Percentiles rank a stretch among this genome's conserved stretches.
Conservation (phyloP, 1,139 yeast species). For the Pichia norvegensis region DNA sequence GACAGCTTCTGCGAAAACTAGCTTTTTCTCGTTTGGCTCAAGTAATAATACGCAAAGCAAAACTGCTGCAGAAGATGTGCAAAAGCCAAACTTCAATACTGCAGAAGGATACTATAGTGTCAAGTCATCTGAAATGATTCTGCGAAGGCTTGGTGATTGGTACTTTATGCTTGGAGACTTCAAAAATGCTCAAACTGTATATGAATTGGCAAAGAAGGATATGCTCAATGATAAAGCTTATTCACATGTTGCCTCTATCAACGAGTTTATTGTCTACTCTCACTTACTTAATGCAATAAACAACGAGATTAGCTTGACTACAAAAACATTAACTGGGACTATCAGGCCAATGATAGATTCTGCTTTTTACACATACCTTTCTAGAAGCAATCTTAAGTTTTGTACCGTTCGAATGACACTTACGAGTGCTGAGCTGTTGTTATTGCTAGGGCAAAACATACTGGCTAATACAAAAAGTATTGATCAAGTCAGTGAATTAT, state of each 20-base stretch:
- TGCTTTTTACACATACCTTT: constrained; percentile 52
- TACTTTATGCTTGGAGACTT: constrained; percentile 83
- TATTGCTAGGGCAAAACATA: constrained; percentile 32
- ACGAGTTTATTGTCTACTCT: constrained; percentile 80
- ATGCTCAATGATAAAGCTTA: constrained; percentile 74
- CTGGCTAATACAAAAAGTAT: constrained; percentile 9
- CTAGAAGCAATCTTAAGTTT: constrained; percentile 56
- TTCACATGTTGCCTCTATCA: constrained; percentile 74
- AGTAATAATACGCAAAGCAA: neutral
- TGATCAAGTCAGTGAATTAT: constrained; percentile 27
- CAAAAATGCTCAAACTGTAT: constrained; percentile 75
- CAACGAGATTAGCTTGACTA: constrained; percentile 20
- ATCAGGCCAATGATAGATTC: constrained; percentile 64
- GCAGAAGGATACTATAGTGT: constrained; percentile 42
- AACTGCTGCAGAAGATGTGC: neutral
- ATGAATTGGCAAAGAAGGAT: constrained; percentile 77
- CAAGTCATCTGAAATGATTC: constrained; percentile 62
- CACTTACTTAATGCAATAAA: constrained; percentile 42
- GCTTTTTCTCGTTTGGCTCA: constrained; percentile 29
- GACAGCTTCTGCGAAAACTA: constrained; percentile 25
- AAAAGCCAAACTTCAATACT: constrained; percentile 9
- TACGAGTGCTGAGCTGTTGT: constrained; percentile 36
- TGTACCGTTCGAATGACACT: constrained; percentile 47
- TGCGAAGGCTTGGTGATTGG: constrained; percentile 87
- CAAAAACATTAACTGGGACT: constrained; percentile 51